Conservation (phyloP, 169 alveolate species). For the Babesia bigemina region DNA sequence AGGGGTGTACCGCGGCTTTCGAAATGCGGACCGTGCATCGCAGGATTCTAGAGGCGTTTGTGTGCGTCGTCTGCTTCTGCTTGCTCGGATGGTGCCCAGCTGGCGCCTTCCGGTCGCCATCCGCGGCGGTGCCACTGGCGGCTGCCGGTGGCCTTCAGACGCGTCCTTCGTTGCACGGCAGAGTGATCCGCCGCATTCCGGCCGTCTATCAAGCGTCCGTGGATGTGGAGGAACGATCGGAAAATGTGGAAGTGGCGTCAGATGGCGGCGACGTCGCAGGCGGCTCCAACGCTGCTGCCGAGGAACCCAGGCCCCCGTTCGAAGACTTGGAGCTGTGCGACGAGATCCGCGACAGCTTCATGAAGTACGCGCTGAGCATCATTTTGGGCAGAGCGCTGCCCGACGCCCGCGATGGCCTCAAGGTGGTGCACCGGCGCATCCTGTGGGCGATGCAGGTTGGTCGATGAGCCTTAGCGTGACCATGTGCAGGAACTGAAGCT, state of each 20-base stretch:
- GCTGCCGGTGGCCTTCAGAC: too few relatives aligned
- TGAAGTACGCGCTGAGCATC: conserved; percentile 80
- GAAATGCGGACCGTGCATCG: too few relatives aligned
- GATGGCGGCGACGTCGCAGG: conserved; percentile 5
- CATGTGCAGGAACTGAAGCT: conserved; percentile 64
- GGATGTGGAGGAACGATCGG: not conserved
- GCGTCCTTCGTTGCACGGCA: not conserved
- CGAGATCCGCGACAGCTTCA: conserved; percentile 69
- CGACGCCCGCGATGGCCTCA: conserved; percentile 84
- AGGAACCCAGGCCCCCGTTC: not conserved
- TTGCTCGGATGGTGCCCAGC: not conserved
- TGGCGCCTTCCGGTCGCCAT: not conserved
- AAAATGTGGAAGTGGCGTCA: not conserved
- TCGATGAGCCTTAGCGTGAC: not conserved
- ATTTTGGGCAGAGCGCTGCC: conserved; percentile 83
- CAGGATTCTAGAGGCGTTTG: too few relatives aligned
- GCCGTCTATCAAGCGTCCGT: not conserved
- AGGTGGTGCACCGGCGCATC: conserved; percentile 83
- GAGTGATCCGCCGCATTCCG: not conserved
- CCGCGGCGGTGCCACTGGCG: conserved; percentile 1
- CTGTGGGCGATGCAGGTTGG: conserved; percentile 81
- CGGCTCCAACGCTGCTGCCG: not conserved
- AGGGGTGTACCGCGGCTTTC: too few relatives aligned
- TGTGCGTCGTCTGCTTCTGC: too few relatives aligned
- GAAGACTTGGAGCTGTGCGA: conserved; percentile 58